Base-by-base conservation (phyloP, 2,329 filamentous ascomycete species). In the Apiospora koreana region DNA sequence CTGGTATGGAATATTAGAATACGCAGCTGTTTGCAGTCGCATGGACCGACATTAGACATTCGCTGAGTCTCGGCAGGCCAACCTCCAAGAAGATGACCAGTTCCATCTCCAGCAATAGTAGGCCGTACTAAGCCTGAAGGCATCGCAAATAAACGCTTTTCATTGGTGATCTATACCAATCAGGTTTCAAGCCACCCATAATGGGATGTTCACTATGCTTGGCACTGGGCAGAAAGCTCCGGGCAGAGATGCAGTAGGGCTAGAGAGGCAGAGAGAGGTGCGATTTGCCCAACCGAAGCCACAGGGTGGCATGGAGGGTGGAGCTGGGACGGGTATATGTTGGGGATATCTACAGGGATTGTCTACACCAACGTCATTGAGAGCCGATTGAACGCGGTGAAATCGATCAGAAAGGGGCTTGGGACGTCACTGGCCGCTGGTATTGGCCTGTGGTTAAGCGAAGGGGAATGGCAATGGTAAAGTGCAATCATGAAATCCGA, bases 311-410 rank as follows among this genome's bases (percentile, higher is more conserved):
- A 38, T n/a, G 3, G 18, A 2, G 10, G 31, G 54, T 62, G 54
- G 54, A n/a, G 21, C 31, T 18, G 8, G 4, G 9, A 2, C 54
- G 21, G 54, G 8, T 62, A 62, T 62, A 38, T 5, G 54, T 38
- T 23, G 54, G 54, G 54, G 31, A 62, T 62, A 62, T 62, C 54
- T 38, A 62, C 54, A 62, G 54, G 54, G 54, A 23, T 62, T 31
- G 35, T 16, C 18, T n/a, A 6, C 54, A 38, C 28, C 28, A n/a
- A 62, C 54, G 54, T 62, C 54, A 62, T 62, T 18, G 54, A n/a
- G 31, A 7, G 18, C 38, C 54, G 54, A 62, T 38, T 35, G 54
- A 38, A 31, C 31, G 18, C 54, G 31, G n/a, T 62, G 18, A n/a
- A n/a, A 38, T 62, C 54, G 54, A 62, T 38, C 31, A 62, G 54